Evolutionary conservation across 78 protist species (phyloP).

Genomic region (Isochrysis galbana): DNA sequence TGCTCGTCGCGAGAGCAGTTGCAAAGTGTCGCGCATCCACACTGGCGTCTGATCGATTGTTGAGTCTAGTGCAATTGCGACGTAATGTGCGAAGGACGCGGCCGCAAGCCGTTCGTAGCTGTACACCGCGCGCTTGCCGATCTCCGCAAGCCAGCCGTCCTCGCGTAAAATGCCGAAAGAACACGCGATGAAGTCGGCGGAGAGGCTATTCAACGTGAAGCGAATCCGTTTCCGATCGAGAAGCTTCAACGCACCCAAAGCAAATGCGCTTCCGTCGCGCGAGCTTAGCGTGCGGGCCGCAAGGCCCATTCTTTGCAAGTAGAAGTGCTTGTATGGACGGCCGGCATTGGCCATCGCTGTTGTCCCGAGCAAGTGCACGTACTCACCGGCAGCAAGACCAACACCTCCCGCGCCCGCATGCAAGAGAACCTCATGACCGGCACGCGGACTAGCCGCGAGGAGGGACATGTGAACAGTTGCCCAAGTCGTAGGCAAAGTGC

Average conservation of each 20-base stretch:
- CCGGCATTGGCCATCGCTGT: background rate
- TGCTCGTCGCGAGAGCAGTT: background rate
- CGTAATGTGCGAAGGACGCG: background rate
- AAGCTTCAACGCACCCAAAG: background rate
- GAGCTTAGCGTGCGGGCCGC: background rate
- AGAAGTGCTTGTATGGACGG: background rate
- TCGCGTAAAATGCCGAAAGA: background rate
- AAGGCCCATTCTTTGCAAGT: background rate
- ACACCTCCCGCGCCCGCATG: slow-evolving; percentile 44
- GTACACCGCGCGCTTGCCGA: slow-evolving; percentile 40
- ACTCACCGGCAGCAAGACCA: background rate
- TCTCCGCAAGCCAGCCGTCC: slow-evolving; percentile 18
- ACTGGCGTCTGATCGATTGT: background rate
- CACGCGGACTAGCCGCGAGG: background rate
- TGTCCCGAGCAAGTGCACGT: background rate
- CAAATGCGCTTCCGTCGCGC: background rate
- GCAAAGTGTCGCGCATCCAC: background rate
- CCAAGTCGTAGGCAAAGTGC: background rate
- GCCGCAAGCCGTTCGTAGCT: background rate
- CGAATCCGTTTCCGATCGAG: background rate
- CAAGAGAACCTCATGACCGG: background rate
- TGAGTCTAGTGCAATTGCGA: background rate
- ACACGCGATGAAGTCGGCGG: slow-evolving; percentile 4
- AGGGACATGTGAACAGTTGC: background rate
- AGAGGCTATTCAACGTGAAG: slow-evolving; percentile 3